These are phyloP conservation scores for Kwoniella dejecticola DNA, from an alignment of 768 basidiomycete genomes.

Conservation along the genomic window DNA sequence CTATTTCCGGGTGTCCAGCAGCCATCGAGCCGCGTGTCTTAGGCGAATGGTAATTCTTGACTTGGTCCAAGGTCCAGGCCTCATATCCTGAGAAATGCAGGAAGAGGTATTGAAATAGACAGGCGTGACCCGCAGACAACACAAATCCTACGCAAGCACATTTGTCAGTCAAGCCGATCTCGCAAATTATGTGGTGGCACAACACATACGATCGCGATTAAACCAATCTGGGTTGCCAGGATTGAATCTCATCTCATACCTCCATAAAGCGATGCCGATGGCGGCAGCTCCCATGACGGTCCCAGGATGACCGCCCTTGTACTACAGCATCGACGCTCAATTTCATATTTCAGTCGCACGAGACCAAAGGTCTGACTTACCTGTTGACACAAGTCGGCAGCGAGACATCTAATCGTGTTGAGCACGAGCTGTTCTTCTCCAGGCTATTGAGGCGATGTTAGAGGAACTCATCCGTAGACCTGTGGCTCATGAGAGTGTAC, in stretches of 20 bases:
- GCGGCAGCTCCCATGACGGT: constrained; percentile 56
- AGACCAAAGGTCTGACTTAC: constrained; percentile 15
- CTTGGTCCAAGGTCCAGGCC: constrained; percentile 53
- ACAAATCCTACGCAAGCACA: constrained; percentile 34
- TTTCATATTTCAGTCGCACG: background rate
- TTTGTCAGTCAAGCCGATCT: background rate
- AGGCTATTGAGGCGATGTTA: constrained; percentile 16
- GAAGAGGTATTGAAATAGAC: constrained; percentile 54
- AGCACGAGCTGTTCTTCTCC: constrained; percentile 46
- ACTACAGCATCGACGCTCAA: constrained; percentile 22
- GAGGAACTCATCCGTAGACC: background rate
- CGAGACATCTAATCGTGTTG: constrained; percentile 52
- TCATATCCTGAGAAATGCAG: constrained; percentile 53
- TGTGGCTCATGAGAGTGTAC: background rate
- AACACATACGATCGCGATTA: constrained; percentile 46
- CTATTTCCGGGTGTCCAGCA: constrained; percentile 53
- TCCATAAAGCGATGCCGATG: constrained; percentile 53
- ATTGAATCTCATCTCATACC: constrained; percentile 53
- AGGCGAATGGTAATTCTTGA: constrained; percentile 52
- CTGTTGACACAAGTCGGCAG: constrained; percentile 51
- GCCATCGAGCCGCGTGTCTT: constrained; percentile 38
- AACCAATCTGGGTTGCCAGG: constrained; percentile 55
- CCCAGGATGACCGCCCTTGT: constrained; percentile 55
- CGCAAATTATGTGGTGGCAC: background rate
- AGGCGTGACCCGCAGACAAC: constrained; percentile 53